Evolutionary conservation across 2,329 filamentous ascomycete genomes (phyloP), one percentile per base, ranked within the genome.

Genomic region (Pseudopithomyces maydicus): DNA sequence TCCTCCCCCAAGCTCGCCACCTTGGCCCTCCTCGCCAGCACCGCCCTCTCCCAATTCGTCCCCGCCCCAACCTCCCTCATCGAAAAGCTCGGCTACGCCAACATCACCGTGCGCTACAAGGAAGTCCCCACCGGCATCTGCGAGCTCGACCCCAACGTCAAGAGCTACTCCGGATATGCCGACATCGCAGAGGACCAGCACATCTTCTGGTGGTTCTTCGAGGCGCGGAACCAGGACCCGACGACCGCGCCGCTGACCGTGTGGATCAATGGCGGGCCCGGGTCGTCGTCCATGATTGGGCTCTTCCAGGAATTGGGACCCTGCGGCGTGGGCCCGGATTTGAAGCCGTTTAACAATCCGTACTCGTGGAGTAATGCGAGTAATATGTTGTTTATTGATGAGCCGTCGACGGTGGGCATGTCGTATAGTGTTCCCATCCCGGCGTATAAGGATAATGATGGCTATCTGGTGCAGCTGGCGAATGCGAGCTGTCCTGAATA

Each of bases 301-400:
- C 66, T 85, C 4, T 78, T 82, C 63, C 78, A 78, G 58, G 83
- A 82, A 68, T 75, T 82, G 42, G 80, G 80, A 14, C 84, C 84
- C 8, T 88, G 85, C 66, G 70, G 71, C 10, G 76, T 87, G 29
- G 81, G 82, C 10, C 64, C 66, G 3, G 69, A 79, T 56, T 65
- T 76, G 42, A 72, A 75, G 41, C 81, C 84, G 36, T 81, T 80
- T 44, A 83, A 84, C 66, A 89, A 89, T 62, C 83, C 84, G 0
- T 86, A 83, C 74, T 85, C 85, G 1, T 89, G 85, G 84, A 87
- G 85, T 58, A 84, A 85, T 62, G 80, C 84, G 22, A 83, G 82
- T 59, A 89, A 89, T 62, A 84, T 90, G 81, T 82, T 91, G 15
- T 90, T 88, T 73, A 84, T 91, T 63, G 88, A 91, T 64, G 84